Base-by-base conservation (phyloP, 73 alveolate genomes). In the Tetrahymena borealis region DNA sequence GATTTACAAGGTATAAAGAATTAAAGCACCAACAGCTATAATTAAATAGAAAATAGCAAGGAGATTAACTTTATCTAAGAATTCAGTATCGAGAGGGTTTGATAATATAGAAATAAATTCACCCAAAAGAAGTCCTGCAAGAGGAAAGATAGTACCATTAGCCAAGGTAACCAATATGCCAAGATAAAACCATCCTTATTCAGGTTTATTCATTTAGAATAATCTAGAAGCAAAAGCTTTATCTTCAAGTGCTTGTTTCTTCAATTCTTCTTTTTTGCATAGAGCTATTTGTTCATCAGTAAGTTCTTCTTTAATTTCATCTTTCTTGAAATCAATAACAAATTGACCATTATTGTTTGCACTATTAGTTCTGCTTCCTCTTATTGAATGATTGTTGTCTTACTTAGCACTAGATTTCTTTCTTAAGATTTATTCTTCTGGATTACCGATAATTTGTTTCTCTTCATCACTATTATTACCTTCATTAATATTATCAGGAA, bases 171-270 rank as follows among this genome's bases (percentile, higher is more conserved):
- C 40, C 18, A 93, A 35, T 31, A 85, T 36, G 33, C 91, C 78
- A 10, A 93, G 38, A 85, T 79, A 79, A n/a, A 79, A 38, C 35
- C 93, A 85, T 13, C 36, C 32, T 60, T 39, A 39, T 32, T 39
- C 36, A 5, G 96, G 91, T 24, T 90, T 41, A 9, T 78, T 78
- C 40, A 94, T 93, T 77, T 90, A 91, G 2, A 92, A 32, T 11
- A 91, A 90, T 16, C 96, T 94, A 40, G 91, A 41, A 40, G 90
- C 90, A 36, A 93, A 78, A 12, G 96, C 96, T 39, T 93, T 94
- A 1, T 90, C 77, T 31, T 41, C 90, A 11, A 91, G 91, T 20
- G 40, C 78, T 18, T 79, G 38, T 18, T 79, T 79, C 40, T 39
- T 33, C 12, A 38, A 24, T 90, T 85, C 38, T 16, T 93, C 95